Base-by-base conservation (phyloP, 2,329 filamentous ascomycete species). In the Cryphonectria carpinicola region DNA sequence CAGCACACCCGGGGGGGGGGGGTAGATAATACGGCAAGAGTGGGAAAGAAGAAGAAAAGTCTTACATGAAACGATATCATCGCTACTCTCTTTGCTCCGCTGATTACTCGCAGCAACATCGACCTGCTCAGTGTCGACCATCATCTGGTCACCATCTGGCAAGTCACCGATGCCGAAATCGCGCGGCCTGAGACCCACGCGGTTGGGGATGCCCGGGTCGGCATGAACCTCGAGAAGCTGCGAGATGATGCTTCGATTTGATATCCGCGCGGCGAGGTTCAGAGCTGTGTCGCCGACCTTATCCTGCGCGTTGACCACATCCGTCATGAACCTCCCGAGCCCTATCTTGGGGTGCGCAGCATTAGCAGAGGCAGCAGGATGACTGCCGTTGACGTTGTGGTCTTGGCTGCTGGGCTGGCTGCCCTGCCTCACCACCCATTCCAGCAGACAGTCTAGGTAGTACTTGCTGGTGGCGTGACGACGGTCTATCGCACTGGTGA, bases 301-400 rank as follows among this genome's bases (percentile, higher is more conserved):
- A 80, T 99, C 96, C 76, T 95, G 93, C 0, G 95, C 92, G 76
- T 99, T 98, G 72, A 99, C 95, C 80, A 99, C 97, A 78, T 98
- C 95, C 65, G 92, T 93, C 88, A 99, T 97, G 82, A 99, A 99
- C 52, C 94, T 90, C 41, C 93, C 95, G 67, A 99, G 87, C 35
- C 92, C 93, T 81, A 98, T 97, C 73, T 88, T 93, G 68, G 88
- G 92, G 17, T 73, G 80, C 7, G 73, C 70, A 73, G 72, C 69
- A 2, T 61, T 19, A 11, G 66, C 35, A 2, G 46, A 22, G 19
- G 43, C 46, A 11, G 46, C 46, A n/a, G 46, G 2, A n/a, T 41
- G 68, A 41, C 69, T 70, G 32, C 73, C 74, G 62, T 75, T 76
- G 13, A 71, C 62, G 13, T 73, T 75, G 0, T 74, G 76, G 54